Conservation (phyloP, 2,329 filamentous ascomycete genomes). For the Neofusicoccum kwambonambiense region DNA sequence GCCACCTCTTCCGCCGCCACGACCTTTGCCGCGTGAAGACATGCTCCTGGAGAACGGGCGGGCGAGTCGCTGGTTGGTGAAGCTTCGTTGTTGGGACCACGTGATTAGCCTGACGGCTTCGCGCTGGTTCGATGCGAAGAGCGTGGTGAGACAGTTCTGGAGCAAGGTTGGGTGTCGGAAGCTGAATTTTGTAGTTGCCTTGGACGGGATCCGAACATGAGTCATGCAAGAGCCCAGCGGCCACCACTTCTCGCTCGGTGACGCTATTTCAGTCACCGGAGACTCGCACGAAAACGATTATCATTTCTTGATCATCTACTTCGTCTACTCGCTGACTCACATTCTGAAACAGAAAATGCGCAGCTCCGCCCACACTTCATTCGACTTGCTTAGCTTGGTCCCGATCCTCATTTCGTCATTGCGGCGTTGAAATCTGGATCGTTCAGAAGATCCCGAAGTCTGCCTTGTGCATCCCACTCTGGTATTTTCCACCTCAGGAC, state of each 20-base stretch:
- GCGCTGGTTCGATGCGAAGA: background rate
- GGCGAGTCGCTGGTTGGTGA: background rate
- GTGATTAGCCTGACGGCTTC: background rate
- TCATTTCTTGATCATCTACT: too few relatives aligned
- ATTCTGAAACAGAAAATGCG: too few relatives aligned
- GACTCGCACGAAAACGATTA: too few relatives aligned
- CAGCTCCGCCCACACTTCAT: too few relatives aligned
- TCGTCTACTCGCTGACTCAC: too few relatives aligned
- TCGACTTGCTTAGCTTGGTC: too few relatives aligned
- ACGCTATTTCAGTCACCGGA: too few relatives aligned
- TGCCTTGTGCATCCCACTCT: too few relatives aligned
- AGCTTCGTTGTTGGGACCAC: background rate
- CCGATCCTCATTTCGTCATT: too few relatives aligned
- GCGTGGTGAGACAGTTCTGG: background rate
- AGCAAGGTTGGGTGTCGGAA: background rate
- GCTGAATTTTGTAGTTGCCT: background rate
- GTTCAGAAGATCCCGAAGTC: too few relatives aligned
- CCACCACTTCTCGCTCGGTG: background rate
- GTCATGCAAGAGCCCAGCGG: background rate
- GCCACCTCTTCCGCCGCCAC: slow-evolving; percentile 8
- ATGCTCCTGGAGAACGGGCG: background rate
- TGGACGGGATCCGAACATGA: background rate
- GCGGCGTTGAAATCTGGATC: too few relatives aligned
- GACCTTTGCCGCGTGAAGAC: background rate
- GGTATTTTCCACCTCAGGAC: too few relatives aligned